phyloP scores from a whole-genome alignment of 306 rosid genomes.

The Datisca glomerata region DNA sequence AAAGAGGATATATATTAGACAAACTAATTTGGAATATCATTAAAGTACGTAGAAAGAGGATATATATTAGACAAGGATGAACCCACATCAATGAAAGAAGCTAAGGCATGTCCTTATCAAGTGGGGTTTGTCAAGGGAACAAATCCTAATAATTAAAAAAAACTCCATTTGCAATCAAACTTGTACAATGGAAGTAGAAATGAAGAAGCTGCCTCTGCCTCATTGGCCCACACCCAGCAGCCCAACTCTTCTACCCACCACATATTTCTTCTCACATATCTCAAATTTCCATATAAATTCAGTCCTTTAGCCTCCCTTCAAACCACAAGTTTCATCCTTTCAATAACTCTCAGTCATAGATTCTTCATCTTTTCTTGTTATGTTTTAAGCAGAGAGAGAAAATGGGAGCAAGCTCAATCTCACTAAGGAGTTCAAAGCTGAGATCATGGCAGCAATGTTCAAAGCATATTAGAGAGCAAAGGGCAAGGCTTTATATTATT shows the following conservation, averaged over 20 bases:
- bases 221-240: neutral
- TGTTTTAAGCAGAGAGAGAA: too few species aligned
- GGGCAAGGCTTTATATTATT: conserved; percentile 77
- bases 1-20: too few species aligned
- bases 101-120: neutral
- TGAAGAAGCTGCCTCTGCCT: neutral
- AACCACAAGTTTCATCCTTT: conserved; percentile 7
- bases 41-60: neutral
- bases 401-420: conserved; percentile 22
- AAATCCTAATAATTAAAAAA: neutral
- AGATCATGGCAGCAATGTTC: conserved; percentile 55
- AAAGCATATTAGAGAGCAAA: conserved; percentile 61
- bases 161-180: neutral
- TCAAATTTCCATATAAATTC: conserved; percentile 1
- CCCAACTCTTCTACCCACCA: conserved; percentile 6
- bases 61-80: too few species aligned
- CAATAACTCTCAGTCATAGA: neutral
- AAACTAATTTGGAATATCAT: too few species aligned
- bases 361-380: neutral
- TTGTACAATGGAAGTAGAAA: neutral
- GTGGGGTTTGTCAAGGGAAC: neutral
- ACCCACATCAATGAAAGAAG: neutral
- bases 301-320: conserved; percentile 8
- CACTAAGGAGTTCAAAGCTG: conserved; percentile 43
- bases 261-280: conserved; percentile 2